phyloP scores from a whole-genome alignment of 106 monocot species.

The Triglochin maritima region DNA sequence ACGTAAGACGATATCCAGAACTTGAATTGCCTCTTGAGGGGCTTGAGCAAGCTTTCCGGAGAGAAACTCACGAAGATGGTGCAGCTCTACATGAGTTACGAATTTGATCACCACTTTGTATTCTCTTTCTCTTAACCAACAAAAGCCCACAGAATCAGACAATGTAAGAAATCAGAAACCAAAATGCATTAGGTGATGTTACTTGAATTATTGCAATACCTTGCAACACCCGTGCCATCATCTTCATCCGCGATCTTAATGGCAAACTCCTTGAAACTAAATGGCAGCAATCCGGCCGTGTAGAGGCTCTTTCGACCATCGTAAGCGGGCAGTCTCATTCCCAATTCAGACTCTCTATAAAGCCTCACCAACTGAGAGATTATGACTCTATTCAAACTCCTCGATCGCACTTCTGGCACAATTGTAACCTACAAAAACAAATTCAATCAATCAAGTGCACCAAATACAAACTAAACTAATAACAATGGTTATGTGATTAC shows the following conservation, averaged over 20 bases:
- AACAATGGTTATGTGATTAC: conserved; percentile 4
- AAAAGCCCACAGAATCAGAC: background rate
- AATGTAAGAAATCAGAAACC: background rate
- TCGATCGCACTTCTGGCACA: conserved; percentile 57
- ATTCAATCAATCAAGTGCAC: background rate
- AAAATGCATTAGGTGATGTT: background rate
- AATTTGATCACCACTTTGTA: conserved; percentile 72
- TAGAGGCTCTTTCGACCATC: conserved; percentile 87
- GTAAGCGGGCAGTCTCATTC: conserved; percentile 80
- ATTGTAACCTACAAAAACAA: conserved; percentile 49
- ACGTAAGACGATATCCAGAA: conserved; percentile 66
- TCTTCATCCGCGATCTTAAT: conserved; percentile 45
- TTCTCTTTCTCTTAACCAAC: conserved; percentile 45
- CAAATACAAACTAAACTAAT: background rate
- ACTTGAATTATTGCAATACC: background rate
- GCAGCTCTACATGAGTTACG: conserved; percentile 60
- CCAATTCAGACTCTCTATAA: conserved; percentile 56
- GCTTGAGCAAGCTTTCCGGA: conserved; percentile 55
- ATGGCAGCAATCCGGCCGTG: conserved; percentile 73
- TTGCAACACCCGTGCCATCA: conserved; percentile 18
- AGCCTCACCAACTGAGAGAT: conserved; percentile 69
- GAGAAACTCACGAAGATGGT: conserved; percentile 55
- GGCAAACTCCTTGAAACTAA: conserved; percentile 54
- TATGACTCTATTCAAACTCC: conserved; percentile 52
- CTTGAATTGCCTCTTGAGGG: conserved; percentile 65